A percentile compares a stretch with the other conserved stretches of the same genome.
Evolutionary conservation across 352 stramenopile species (phyloP).

Genomic region (Globisporangium nunn): DNA sequence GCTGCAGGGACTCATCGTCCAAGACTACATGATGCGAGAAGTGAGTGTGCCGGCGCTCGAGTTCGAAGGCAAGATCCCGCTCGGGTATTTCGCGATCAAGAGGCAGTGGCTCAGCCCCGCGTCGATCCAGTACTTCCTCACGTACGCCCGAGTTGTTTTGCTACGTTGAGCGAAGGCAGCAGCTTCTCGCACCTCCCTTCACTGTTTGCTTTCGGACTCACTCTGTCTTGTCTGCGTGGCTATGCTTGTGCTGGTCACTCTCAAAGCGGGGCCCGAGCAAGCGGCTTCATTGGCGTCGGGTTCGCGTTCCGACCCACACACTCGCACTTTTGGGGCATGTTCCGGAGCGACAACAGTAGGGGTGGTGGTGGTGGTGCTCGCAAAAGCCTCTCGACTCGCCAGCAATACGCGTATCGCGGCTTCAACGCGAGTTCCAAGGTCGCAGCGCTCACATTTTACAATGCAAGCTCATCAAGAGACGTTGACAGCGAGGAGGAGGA

Average conservation of each 20-base stretch:
- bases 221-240: neutral
- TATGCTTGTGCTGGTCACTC: neutral
- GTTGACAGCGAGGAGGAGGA: neutral
- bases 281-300: conserved; percentile 50
- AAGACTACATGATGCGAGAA: conserved; percentile 15
- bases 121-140: conserved; percentile 44
- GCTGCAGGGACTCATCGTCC: conserved; percentile 22
- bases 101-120: conserved; percentile 36
- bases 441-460: conserved; percentile 4
- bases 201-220: neutral
- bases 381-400: neutral
- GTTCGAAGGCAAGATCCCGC: conserved; percentile 14
- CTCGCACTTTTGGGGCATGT: conserved; percentile 36
- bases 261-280: conserved; percentile 25
- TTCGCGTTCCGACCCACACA: conserved; percentile 24
- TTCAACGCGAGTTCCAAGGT: conserved; percentile 10
- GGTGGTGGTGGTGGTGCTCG: too few relatives aligned
- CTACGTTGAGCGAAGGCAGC: neutral
- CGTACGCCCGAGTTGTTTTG: conserved; percentile 6
- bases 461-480: neutral
- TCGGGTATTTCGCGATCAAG: conserved; percentile 35
- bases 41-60: conserved; percentile 26
- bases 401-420: conserved; percentile 22
- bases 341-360: neutral
- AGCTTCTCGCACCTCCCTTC: neutral